Conservation (phyloP, 2,329 filamentous ascomycete species). For the Phaeosphaeria sp. region DNA sequence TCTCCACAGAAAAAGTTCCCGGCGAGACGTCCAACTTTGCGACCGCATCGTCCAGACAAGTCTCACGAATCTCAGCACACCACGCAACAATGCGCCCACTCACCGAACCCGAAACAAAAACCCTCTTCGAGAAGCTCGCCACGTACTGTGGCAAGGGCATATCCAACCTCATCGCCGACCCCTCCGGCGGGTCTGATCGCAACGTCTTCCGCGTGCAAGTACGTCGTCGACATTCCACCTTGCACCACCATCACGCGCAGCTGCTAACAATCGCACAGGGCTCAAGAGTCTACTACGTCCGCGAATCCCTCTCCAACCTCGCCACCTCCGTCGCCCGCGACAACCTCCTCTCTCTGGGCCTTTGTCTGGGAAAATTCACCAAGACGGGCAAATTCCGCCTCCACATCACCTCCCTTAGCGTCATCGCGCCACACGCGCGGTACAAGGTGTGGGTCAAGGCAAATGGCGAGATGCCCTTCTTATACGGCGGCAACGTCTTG, state of each 20-base stretch:
- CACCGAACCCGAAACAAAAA: conserved; percentile 78
- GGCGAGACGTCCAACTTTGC: conserved; percentile 3
- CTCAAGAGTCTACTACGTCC: conserved; percentile 89
- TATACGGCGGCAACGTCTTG: conserved; percentile 91
- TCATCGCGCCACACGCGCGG: conserved; percentile 87
- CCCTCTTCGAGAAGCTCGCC: conserved; percentile 89
- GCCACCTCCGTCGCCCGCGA: conserved; percentile 84
- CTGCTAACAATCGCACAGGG: conserved; percentile 58
- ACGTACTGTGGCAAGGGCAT: conserved; percentile 89
- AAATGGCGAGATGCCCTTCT: conserved; percentile 96
- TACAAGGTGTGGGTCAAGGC: conserved; percentile 98
- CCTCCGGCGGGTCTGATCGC: conserved; percentile 40
- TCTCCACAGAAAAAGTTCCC: conserved; percentile 22
- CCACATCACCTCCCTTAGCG: conserved; percentile 88
- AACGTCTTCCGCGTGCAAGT: conserved; percentile 57
- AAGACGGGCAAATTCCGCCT: conserved; percentile 96
- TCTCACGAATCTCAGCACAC: conserved; percentile 9
- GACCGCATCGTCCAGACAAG: conserved; percentile 6
- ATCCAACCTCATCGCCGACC: conserved; percentile 69
- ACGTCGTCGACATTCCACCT: conserved; percentile 29
- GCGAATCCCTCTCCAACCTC: conserved; percentile 86
- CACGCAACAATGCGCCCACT: conserved; percentile 73
- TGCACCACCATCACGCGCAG: neutral
- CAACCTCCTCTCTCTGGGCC: conserved; percentile 84
- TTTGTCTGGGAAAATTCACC: conserved; percentile 92